Conservation (phyloP, 306 rosid genomes). For the Amphicarpaea edgeworthii region DNA sequence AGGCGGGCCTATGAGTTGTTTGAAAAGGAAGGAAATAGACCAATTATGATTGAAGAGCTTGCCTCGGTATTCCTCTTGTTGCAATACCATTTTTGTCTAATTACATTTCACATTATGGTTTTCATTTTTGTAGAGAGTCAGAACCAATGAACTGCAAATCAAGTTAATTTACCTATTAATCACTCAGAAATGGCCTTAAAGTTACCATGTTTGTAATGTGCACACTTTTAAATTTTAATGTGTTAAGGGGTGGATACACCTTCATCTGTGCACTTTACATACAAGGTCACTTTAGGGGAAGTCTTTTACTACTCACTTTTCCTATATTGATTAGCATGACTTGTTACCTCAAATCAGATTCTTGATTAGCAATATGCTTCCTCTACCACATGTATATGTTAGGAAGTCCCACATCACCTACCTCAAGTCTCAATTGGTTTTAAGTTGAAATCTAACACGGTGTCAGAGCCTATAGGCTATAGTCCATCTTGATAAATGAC, state of each 20-base stretch:
- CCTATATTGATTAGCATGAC: not conserved
- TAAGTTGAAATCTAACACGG: no score
- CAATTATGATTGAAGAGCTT: constrained; percentile 91
- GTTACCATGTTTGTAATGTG: not conserved
- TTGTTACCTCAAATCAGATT: no score
- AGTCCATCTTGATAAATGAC: no score
- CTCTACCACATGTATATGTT: constrained; percentile 7
- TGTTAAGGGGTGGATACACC: not conserved
- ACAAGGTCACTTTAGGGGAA: not conserved
- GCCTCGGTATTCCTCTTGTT: constrained; percentile 71
- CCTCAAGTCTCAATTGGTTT: no score
- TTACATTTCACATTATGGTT: constrained; percentile 56
- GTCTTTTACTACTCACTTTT: not conserved
- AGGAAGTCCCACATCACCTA: no score
- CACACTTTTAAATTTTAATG: not conserved
- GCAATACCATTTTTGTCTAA: constrained; percentile 18
- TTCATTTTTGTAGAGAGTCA: not conserved
- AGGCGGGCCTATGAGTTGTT: constrained; percentile 82
- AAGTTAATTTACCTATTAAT: constrained; percentile 9
- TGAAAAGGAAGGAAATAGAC: constrained; percentile 88
- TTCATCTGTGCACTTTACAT: not conserved
- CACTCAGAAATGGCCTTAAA: not conserved
- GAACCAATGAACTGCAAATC: not conserved
- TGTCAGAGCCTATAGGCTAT: no score
- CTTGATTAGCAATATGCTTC: not conserved